Percentiles rank a stretch among this genome's conserved stretches.
phyloP scores from a whole-genome alignment of 768 basidiomycete genomes.

The Asterophora parasitica region DNA sequence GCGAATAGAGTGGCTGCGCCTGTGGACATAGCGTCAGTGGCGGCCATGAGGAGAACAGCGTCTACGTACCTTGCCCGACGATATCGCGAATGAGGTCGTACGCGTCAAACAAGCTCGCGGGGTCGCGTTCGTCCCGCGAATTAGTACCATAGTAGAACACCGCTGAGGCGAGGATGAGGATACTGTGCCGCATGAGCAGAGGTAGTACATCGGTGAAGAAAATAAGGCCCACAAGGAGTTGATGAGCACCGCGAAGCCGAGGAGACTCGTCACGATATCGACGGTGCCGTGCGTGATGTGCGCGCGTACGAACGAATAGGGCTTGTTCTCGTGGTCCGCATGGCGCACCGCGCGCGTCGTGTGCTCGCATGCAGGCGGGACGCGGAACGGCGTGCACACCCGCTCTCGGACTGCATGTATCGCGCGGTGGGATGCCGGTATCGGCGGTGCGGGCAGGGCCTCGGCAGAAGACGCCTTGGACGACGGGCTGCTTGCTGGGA shows the following conservation, averaged over 20 bases:
- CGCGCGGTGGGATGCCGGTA: conserved; percentile 6
- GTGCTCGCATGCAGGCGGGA: conserved; percentile 30
- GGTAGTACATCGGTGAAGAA: conserved; percentile 5
- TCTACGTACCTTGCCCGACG: conserved; percentile 56
- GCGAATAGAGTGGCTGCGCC: conserved; percentile 87
- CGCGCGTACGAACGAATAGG: conserved; percentile 47
- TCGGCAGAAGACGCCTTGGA: conserved; percentile 7
- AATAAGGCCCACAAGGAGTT: conserved; percentile 67
- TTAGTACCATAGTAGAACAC: conserved; percentile 61
- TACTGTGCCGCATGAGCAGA: conserved; percentile 36
- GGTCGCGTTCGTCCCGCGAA: conserved; percentile 22
- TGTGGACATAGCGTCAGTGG: conserved; percentile 20
- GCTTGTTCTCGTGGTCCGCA: conserved; percentile 52
- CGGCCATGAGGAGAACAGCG: background rate
- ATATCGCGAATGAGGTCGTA: conserved; percentile 63
- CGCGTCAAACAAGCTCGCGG: conserved; percentile 82
- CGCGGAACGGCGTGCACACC: conserved; percentile 31
- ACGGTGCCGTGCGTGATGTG: conserved; percentile 64
- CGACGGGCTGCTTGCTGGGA: conserved; percentile 13
- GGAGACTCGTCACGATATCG: conserved; percentile 63
- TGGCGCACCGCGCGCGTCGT: conserved; percentile 39
- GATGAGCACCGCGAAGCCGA: conserved; percentile 84
- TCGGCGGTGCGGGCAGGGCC: background rate
- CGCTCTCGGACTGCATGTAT: conserved; percentile 20
- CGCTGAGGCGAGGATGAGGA: conserved; percentile 76